phyloP scores from a whole-genome alignment of 148 eudicot species.

The Nepenthes mirabilis region DNA sequence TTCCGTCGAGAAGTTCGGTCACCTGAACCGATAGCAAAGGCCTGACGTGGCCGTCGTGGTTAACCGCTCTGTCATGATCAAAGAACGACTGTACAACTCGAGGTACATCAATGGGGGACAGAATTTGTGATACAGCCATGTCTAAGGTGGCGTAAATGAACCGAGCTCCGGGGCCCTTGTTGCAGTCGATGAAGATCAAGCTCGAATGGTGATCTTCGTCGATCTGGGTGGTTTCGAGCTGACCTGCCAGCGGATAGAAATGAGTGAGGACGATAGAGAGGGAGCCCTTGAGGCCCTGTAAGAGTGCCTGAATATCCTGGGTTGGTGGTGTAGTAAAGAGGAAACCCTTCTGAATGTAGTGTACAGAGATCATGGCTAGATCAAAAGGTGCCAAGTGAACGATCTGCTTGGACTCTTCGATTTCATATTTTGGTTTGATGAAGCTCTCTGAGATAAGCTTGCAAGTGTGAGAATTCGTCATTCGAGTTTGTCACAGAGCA shows the following conservation, averaged over 20 bases:
- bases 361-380: constrained; percentile 1
- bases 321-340: neutral
- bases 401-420: neutral
- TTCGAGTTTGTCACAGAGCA: too few species aligned
- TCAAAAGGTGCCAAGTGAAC: neutral
- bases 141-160: neutral
- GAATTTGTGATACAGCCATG: neutral
- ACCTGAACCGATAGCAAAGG: constrained; percentile 10
- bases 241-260: constrained; percentile 6
- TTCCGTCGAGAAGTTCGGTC: constrained; percentile 8
- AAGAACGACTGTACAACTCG: constrained; percentile 5
- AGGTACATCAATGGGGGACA: constrained; percentile 8
- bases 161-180: constrained; percentile 8
- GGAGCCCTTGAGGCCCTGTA: constrained; percentile 5
- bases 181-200: constrained; percentile 5
- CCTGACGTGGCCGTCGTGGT: constrained; percentile 5
- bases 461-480: neutral
- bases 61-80: constrained; percentile 7
- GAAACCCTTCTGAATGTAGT: constrained; percentile 1
- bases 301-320: neutral
- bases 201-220: constrained; percentile 3
- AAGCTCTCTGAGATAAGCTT: neutral
- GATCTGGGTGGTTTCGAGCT: neutral
- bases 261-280: constrained; percentile 2
- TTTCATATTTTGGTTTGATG: constrained; percentile 2